These are phyloP conservation scores for Phytophthora foliorum DNA, from an alignment of 352 stramenopile species.

Conservation along the genomic window DNA sequence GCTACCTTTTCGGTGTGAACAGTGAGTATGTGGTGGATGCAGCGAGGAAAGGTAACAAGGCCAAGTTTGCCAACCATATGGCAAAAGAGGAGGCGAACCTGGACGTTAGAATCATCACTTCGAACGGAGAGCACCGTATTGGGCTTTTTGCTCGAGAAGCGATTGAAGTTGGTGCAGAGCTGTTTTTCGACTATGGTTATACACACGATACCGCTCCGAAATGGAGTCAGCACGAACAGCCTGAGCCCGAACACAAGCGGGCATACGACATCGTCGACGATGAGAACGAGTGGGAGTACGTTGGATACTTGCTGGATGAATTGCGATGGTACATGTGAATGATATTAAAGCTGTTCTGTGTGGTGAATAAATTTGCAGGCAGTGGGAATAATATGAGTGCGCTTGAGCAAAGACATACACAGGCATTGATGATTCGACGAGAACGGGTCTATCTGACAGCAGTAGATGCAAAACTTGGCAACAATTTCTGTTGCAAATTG, in stretches of 20 bases:
- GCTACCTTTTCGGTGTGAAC: slow-evolving; percentile 95
- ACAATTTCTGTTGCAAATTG: slow-evolving; percentile 3
- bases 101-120: slow-evolving; percentile 80
- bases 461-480: not conserved
- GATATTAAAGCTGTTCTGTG: slow-evolving; percentile 12
- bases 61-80: slow-evolving; percentile 93
- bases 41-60: slow-evolving; percentile 95
- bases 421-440: not conserved
- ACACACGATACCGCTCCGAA: slow-evolving; percentile 65
- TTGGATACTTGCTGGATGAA: slow-evolving; percentile 9
- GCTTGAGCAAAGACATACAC: not conserved
- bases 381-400: slow-evolving; percentile 21
- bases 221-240: slow-evolving; percentile 59
- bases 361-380: slow-evolving; percentile 11
- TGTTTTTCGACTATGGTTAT: slow-evolving; percentile 89
- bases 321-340: not conserved
- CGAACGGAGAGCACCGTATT: slow-evolving; percentile 93
- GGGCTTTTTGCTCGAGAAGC: slow-evolving; percentile 91
- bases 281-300: slow-evolving; percentile 53
- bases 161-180: slow-evolving; percentile 84
- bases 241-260: slow-evolving; percentile 17
- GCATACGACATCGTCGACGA: slow-evolving; percentile 38
- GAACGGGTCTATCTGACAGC: not conserved
- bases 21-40: slow-evolving; percentile 93
- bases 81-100: slow-evolving; percentile 72